These are phyloP conservation scores for Pseudogymnoascus sp. DNA, from an alignment of 2,329 filamentous ascomycete species.

Conservation along the genomic window DNA sequence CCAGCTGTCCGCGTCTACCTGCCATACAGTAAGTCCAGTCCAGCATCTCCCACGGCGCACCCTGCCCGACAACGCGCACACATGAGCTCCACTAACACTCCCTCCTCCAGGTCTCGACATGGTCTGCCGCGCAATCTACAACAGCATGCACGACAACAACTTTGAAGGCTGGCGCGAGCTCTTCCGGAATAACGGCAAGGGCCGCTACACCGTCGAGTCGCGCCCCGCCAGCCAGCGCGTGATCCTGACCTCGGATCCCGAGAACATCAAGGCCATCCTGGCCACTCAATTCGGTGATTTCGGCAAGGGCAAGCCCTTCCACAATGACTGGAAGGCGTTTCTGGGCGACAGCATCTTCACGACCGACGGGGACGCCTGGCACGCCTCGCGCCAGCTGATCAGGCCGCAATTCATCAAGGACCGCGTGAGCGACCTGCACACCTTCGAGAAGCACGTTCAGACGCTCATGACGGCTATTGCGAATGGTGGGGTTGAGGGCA, in stretches of 20 bases:
- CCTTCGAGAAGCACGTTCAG: conserved; percentile 72
- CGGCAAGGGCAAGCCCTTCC: conserved; percentile 72
- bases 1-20: conserved; percentile 29
- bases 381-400: conserved; percentile 70
- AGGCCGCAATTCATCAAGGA: conserved; percentile 82
- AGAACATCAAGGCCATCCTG: conserved; percentile 88
- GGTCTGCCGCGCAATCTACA: conserved; percentile 46
- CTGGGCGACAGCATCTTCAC: conserved; percentile 71
- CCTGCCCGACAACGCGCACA: neutral
- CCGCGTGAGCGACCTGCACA: conserved; percentile 70
- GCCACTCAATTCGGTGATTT: conserved; percentile 79
- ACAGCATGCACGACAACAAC: conserved; percentile 46
- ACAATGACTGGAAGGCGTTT: conserved; percentile 66
- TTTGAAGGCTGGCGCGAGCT: conserved; percentile 52
- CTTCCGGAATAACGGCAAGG: conserved; percentile 36
- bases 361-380: conserved; percentile 74
- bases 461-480: conserved; percentile 62
- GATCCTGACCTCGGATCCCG: conserved; percentile 71
- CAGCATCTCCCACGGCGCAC: neutral
- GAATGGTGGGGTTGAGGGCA: conserved; percentile 50
- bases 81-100: neutral
- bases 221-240: conserved; percentile 48
- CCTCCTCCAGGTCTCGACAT: conserved; percentile 52
- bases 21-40: conserved; percentile 38
- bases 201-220: conserved; percentile 51